Percentiles rank a stretch among this genome's conserved stretches.
These are phyloP conservation scores for Xylaria castorea DNA, from an alignment of 495 filamentous ascomycete species.

Conservation along the genomic window DNA sequence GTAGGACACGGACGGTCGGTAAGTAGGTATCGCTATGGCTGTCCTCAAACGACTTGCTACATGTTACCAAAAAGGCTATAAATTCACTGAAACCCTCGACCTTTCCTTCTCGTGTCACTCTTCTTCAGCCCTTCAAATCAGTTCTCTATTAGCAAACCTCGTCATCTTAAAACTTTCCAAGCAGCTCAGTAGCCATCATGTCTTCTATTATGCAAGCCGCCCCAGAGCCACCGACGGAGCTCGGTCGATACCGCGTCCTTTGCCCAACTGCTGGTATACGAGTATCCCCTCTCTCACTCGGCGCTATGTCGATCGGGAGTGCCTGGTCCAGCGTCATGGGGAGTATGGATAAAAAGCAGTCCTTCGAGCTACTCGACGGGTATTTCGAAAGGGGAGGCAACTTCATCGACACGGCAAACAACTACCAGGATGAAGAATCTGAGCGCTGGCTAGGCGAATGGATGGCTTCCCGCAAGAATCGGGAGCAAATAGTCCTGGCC, in stretches of 20 bases:
- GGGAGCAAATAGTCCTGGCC: conserved; percentile 61
- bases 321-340: conserved; percentile 47
- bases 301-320: conserved; percentile 69
- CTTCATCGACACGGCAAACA: conserved; percentile 74
- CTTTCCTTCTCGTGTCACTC: neutral
- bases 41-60: no score
- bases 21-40: neutral
- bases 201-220: conserved; percentile 36
- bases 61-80: neutral
- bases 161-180: neutral
- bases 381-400: conserved; percentile 66
- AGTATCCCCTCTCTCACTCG: conserved; percentile 66
- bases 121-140: neutral
- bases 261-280: conserved; percentile 63
- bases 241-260: conserved; percentile 67
- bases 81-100: neutral
- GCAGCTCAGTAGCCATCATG: neutral
- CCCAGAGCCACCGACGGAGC: conserved; percentile 59
- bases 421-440: conserved; percentile 68
- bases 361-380: conserved; percentile 59
- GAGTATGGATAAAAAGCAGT: conserved; percentile 32
- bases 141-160: neutral
- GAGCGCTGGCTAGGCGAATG: conserved; percentile 72
- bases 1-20: neutral
- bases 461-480: conserved; percentile 56